Evolutionary conservation across 352 stramenopile species (phyloP), one percentile per base, ranked within the genome.

Genomic region (Globisporangium uncinulatum): DNA sequence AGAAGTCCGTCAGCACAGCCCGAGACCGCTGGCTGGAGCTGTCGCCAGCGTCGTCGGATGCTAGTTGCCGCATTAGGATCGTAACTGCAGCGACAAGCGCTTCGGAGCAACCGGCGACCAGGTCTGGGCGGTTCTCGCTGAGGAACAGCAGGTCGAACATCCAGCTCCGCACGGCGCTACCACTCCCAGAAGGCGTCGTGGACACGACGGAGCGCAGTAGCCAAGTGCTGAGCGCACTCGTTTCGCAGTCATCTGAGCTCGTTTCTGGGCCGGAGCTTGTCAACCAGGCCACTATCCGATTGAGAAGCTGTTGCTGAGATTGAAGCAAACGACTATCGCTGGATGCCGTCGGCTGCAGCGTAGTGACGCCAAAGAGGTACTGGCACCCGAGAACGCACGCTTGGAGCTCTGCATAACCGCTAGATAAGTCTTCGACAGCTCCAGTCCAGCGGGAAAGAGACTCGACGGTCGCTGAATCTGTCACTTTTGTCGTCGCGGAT

Each of bases 71-170:
- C 11, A 60, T 42, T 36, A 79, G 37, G 14, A 72, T 51, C 9
- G 24, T 43, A 2, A 78, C 34, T 48, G 61, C 54, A 44, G 51
- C 57, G 36, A 51, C 68, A 17, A 72, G 59, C 24, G 76, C 36
- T 3, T 53, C 59, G 14, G 73, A 74, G 29, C 69, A 81, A 34
- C 44, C 62, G 19, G 72, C 48, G 4, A 61, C 58, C 0, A 83
- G 61, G 2, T 62, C 36, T 3, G 59, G 21, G 13, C 57, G 67
- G 34, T 62, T 65, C 8, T 74, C 56, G 24, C 57, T 77, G 20
- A 89, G 63, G 17, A 85, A 74, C 5, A 84, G 20, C 4, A 79
- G 29, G 48, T 89, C 79, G 51, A 92, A 88, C 0, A 92, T 41
- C 79, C 79, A 88, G 1, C 65, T 80, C 11, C 81, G 71, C 19